phyloP scores from a whole-genome alignment of 1,284 basidiomycete genomes.

The Trichosporon coremiiforme region DNA sequence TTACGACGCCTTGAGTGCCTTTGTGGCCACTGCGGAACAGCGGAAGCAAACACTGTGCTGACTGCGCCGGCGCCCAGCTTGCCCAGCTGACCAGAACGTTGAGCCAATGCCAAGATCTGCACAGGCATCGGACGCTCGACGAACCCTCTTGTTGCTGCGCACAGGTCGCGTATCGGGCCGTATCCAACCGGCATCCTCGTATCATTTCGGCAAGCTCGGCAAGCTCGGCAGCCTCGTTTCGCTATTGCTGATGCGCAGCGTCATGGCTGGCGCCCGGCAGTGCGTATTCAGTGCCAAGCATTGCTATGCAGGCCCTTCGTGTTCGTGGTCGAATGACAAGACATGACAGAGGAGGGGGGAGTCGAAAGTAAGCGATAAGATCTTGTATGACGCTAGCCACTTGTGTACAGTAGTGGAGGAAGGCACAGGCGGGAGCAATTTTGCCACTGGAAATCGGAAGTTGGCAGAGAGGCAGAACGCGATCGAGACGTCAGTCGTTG shows the following conservation, averaged over 20 bases:
- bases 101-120: background rate
- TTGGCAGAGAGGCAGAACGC: background rate
- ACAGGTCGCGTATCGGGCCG: background rate
- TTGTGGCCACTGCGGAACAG: background rate
- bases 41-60: background rate
- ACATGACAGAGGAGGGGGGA: no score
- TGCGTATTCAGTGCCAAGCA: background rate
- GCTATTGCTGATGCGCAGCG: background rate
- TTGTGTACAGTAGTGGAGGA: constrained; percentile 9
- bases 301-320: background rate
- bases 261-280: no score
- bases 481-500: constrained; percentile 5
- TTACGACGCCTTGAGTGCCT: background rate
- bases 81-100: background rate
- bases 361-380: constrained; percentile 19
- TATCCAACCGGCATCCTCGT: no score
- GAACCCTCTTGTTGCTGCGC: background rate
- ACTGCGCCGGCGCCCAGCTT: background rate
- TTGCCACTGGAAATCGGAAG: constrained; percentile 27
- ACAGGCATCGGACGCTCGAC: no score
- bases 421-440: constrained; percentile 9
- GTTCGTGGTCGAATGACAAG: background rate
- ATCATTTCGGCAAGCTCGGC: background rate
- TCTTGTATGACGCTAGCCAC: background rate
- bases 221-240: background rate